Evolutionary conservation across 371 early-diverging fungal species (phyloP).

Genomic region (Mucor ambiguus): DNA sequence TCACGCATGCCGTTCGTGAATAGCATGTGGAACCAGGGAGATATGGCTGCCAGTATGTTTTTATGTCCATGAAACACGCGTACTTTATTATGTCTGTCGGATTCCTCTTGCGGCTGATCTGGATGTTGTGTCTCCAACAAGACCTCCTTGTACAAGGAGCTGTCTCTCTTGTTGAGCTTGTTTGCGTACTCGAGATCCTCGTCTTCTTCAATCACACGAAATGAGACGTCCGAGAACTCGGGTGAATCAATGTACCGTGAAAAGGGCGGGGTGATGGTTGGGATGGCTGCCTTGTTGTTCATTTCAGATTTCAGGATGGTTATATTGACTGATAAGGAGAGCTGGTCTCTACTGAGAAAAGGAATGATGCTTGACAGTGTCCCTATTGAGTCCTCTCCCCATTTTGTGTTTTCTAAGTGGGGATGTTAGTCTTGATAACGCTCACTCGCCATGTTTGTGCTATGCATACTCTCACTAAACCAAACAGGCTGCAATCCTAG

Average conservation of each 20-base stretch:
- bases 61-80: constrained; percentile 56
- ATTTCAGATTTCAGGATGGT: constrained; percentile 54
- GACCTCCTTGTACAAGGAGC: neutral
- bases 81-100: neutral
- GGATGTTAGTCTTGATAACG: neutral
- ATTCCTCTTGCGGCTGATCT: neutral
- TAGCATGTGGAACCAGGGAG: constrained; percentile 58
- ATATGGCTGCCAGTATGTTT: constrained; percentile 53
- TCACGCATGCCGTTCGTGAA: constrained; percentile 68
- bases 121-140: neutral
- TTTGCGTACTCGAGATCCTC: neutral
- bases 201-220: constrained; percentile 43
- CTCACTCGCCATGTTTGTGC: neutral
- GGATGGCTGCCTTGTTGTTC: constrained; percentile 26
- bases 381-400: constrained; percentile 59
- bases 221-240: constrained; percentile 57
- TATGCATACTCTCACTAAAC: constrained; percentile 42
- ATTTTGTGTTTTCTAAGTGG: constrained; percentile 50
- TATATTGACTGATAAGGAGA: constrained; percentile 54
- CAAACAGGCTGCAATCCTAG: constrained; percentile 47
- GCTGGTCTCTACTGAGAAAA: constrained; percentile 47
- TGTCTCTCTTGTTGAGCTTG: neutral
- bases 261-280: constrained; percentile 31
- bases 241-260: constrained; percentile 48
- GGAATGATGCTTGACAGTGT: constrained; percentile 41